Evolutionary conservation across 495 filamentous ascomycete species (phyloP).

Genomic region (Xanthoparmelia taractica): DNA sequence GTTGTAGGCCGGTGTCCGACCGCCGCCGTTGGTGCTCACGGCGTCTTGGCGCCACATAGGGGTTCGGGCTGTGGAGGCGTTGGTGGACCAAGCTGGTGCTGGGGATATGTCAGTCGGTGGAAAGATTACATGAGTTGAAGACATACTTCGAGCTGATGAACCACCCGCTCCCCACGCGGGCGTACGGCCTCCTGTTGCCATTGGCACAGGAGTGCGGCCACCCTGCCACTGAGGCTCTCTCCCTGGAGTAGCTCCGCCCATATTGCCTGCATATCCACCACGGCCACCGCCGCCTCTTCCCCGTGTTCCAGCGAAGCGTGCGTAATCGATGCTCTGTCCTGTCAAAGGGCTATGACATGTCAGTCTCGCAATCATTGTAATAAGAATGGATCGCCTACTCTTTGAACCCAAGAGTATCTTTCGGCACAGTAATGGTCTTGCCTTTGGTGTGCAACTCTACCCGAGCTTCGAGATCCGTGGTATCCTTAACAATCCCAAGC

Average conservation of each 20-base stretch:
- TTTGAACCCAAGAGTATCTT: constrained; percentile 68
- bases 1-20: constrained; percentile 61
- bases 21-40: constrained; percentile 35
- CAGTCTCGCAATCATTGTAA: neutral
- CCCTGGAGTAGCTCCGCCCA: constrained; percentile 32
- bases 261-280: constrained; percentile 31
- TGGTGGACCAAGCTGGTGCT: constrained; percentile 54
- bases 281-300: constrained; percentile 45
- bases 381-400: constrained; percentile 47
- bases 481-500: constrained; percentile 89
- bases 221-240: constrained; percentile 42
- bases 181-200: constrained; percentile 50
- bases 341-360: constrained; percentile 47
- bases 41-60: constrained; percentile 32
- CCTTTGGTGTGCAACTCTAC: constrained; percentile 89
- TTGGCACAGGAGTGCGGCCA: constrained; percentile 60
- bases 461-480: constrained; percentile 72
- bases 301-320: constrained; percentile 50
- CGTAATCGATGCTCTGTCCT: constrained; percentile 64
- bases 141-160: constrained; percentile 40
- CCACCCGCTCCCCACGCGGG: constrained; percentile 53
- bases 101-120: constrained; percentile 7
- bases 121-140: constrained; percentile 26
- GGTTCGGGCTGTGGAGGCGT: constrained; percentile 26
- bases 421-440: constrained; percentile 75